Evolutionary conservation across 495 filamentous ascomycete species (phyloP), one percentile per base, ranked within the genome.

Genomic region (Massariosphaeria phaeospora): DNA sequence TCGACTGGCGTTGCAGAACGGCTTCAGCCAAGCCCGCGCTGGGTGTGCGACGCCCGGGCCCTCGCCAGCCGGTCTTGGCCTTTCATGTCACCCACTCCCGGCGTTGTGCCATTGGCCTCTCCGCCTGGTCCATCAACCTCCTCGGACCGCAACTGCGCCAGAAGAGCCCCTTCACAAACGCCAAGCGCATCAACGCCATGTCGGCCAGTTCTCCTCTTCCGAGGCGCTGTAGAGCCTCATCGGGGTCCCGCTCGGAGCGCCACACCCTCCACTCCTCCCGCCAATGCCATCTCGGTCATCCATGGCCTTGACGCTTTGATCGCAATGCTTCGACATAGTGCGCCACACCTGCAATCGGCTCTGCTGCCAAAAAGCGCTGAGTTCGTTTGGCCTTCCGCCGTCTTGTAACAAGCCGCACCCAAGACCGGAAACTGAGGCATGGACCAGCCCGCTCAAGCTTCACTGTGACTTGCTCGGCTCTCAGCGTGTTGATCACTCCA

Each of bases 111-210:
- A 61, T 61, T 55, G 50, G 57, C 38, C 38, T 9, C 10, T n/a
- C 20, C 5, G 17, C 55, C 50, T 61, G 49, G 51, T 49, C 25
- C 42, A 40, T 18, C 13, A 24, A 1, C 20, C 12, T 34, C 25
- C 44, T 55, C 43, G 15, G 33, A 61, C 57, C 21, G 18, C n/a
- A 55, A 55, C 50, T 61, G 57, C 57, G 45, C 15, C 50, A 61
- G 51, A 53, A 44, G 11, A 23, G 41, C 51, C 57, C n/a, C 45
- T 21, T 26, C 45, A 23, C 10, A 50, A 48, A 49, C 57, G 39
- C 4, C 45, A 38, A 40, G 11, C 45, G 57, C 57, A 55, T 50
- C 57, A 61, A 44, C 51, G 2, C 2, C 15, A 24, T 20, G 3
- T 34, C 17, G 10, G 7, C 1, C 3, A 8, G 11, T 39, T 36